These are phyloP conservation scores for Mortierella sp. DNA, from an alignment of 371 early-diverging fungal species.

Conservation along the genomic window DNA sequence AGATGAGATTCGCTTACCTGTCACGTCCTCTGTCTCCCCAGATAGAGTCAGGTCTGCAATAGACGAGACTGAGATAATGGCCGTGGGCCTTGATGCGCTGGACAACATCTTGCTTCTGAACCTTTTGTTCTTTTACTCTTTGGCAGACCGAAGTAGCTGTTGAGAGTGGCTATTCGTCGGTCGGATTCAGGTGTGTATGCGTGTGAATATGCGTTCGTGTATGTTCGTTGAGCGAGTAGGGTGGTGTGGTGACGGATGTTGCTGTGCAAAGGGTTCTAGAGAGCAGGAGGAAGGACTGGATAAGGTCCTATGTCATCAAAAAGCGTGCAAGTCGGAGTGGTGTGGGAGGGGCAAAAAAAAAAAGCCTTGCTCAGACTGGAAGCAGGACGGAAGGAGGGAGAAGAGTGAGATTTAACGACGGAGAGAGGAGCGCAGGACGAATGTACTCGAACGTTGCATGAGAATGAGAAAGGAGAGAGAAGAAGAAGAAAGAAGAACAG, in stretches of 20 bases:
- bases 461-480: slow-evolving; percentile 3
- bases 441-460: slow-evolving; percentile 12
- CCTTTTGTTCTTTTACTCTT: no score
- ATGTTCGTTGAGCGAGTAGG: no score
- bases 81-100: slow-evolving; percentile 32
- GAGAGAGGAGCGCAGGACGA: slow-evolving; percentile 2
- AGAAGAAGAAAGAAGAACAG: not conserved
- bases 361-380: slow-evolving; percentile 1
- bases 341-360: not conserved
- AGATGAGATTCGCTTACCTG: slow-evolving; percentile 46
- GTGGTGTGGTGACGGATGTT: no score
- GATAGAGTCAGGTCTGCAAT: slow-evolving; percentile 46
- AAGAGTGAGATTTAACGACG: not conserved
- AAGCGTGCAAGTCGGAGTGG: not conserved
- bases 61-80: slow-evolving; percentile 51
- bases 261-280: no score
- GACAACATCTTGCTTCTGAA: slow-evolving; percentile 34
- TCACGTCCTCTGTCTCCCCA: slow-evolving; percentile 48
- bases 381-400: not conserved
- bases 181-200: no score
- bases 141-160: no score
- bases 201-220: no score
- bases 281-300: no score
- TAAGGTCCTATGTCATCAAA: not conserved
- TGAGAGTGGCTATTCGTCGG: no score